phyloP scores from a whole-genome alignment of 805 yeast genomes.

The Kodamaea kakaduensis region DNA sequence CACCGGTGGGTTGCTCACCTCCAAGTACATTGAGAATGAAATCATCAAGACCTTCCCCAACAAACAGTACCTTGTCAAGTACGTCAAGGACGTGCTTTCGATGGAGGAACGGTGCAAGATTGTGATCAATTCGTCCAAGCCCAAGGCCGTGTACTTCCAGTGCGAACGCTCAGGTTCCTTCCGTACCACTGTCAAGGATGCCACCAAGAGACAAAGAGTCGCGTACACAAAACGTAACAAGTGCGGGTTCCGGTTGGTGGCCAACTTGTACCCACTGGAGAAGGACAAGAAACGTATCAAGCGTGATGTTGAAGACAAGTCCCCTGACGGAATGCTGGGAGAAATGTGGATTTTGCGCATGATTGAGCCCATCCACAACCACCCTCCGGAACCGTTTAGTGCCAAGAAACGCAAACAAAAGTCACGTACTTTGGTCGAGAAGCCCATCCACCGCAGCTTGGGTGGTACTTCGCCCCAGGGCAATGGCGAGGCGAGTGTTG shows the following conservation, averaged over 20 bases:
- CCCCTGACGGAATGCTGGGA: conserved; percentile 15
- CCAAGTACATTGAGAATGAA: conserved; percentile 14
- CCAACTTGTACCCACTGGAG: conserved; percentile 42
- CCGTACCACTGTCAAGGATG: conserved; percentile 45
- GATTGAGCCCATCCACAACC: conserved; percentile 45
- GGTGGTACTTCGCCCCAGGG: conserved; percentile 3
- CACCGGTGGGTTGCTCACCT: conserved; percentile 13
- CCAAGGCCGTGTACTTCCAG: conserved; percentile 46
- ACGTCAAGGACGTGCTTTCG: conserved; percentile 37
- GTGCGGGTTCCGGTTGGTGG: conserved; percentile 44
- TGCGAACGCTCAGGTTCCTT: conserved; percentile 44
- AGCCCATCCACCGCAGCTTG: conserved; percentile 32
- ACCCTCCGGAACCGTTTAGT: conserved; percentile 38
- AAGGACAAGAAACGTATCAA: conserved; percentile 37
- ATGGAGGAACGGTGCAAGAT: conserved; percentile 37
- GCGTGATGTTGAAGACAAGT: conserved; percentile 26
- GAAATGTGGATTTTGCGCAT: conserved; percentile 47
- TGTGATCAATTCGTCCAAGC: conserved; percentile 45
- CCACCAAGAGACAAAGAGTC: conserved; percentile 42
- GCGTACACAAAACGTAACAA: conserved; percentile 46
- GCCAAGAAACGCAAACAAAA: conserved; percentile 36
- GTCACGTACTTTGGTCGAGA: conserved; percentile 41
- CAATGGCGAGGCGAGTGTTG: conserved; percentile 1
- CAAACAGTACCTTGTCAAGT: conserved; percentile 20
- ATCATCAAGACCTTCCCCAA: conserved; percentile 15